Evolutionary conservation across 140 eudicot species (phyloP).

Genomic region (Senecio squalidus): DNA sequence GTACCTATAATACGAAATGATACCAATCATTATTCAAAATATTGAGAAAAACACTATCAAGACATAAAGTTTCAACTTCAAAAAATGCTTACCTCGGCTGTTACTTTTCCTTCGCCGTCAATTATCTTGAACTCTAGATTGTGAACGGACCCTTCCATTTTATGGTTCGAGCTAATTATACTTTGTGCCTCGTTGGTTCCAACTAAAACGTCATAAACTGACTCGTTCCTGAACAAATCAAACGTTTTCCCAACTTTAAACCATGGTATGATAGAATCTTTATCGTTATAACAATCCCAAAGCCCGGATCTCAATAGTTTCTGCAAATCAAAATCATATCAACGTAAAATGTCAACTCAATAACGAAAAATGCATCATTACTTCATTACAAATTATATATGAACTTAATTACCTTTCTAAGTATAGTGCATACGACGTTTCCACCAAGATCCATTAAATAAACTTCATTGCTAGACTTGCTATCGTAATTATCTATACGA

Average conservation of each 20-base stretch:
- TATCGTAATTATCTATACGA: too few relatives aligned
- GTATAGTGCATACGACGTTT: slow-evolving; percentile 45
- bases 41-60: neutral
- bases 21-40: neutral
- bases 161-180: slow-evolving; percentile 23
- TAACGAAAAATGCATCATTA: neutral
- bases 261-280: slow-evolving; percentile 37
- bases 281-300: slow-evolving; percentile 51
- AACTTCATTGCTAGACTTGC: too few relatives aligned
- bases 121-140: slow-evolving; percentile 40
- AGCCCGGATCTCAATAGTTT: slow-evolving; percentile 33
- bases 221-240: slow-evolving; percentile 20
- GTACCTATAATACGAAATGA: slow-evolving; percentile 26
- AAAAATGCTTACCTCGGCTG: slow-evolving; percentile 38
- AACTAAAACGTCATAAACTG: slow-evolving; percentile 29
- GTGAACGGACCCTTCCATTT: slow-evolving; percentile 35
- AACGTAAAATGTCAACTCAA: too few relatives aligned
- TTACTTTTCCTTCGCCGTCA: slow-evolving; percentile 28
- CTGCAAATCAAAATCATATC: slow-evolving; percentile 36
- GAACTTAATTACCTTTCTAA: slow-evolving; percentile 36
- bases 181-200: slow-evolving; percentile 24
- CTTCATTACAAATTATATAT: too few relatives aligned
- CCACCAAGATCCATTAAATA: slow-evolving; percentile 66
- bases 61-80: neutral
- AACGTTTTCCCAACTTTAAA: slow-evolving; percentile 43